These are phyloP conservation scores for Smittium mucronatum DNA, from an alignment of 371 early-diverging fungal species.

Conservation along the genomic window DNA sequence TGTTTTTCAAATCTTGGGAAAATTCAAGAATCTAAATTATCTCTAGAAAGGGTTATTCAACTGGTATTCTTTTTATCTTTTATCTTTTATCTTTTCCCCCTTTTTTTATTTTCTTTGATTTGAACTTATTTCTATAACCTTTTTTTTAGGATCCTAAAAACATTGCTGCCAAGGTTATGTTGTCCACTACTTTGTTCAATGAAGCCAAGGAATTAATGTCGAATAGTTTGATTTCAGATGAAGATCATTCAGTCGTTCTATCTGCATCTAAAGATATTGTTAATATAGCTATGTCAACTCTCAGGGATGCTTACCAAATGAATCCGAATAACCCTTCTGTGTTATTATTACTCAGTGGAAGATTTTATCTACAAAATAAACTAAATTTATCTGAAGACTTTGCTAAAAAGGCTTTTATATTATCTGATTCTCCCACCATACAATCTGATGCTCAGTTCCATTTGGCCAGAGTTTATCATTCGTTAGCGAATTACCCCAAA, in stretches of 20 bases:
- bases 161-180: conserved; percentile 47
- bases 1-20: conserved; percentile 68
- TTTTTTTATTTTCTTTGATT: background rate
- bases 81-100: background rate
- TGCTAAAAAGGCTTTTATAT: conserved; percentile 34
- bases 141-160: conserved; percentile 23
- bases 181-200: conserved; percentile 70
- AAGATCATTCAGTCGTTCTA: background rate
- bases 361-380: conserved; percentile 39
- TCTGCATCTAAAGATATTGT: conserved; percentile 18
- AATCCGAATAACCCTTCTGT: conserved; percentile 27
- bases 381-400: conserved; percentile 37
- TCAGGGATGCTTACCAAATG: conserved; percentile 33
- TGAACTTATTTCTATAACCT: background rate
- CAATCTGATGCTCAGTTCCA: conserved; percentile 50
- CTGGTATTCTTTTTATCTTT: conserved; percentile 28
- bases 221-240: background rate
- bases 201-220: conserved; percentile 35
- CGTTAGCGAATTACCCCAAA: conserved; percentile 44
- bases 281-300: conserved; percentile 32
- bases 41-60: conserved; percentile 57
- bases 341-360: conserved; percentile 42
- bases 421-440: conserved; percentile 37
- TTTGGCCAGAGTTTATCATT: conserved; percentile 43
- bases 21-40: conserved; percentile 46